These are phyloP conservation scores for Skeletonema marinoi DNA, from an alignment of 108 stramenopile genomes.

Conservation along the genomic window DNA sequence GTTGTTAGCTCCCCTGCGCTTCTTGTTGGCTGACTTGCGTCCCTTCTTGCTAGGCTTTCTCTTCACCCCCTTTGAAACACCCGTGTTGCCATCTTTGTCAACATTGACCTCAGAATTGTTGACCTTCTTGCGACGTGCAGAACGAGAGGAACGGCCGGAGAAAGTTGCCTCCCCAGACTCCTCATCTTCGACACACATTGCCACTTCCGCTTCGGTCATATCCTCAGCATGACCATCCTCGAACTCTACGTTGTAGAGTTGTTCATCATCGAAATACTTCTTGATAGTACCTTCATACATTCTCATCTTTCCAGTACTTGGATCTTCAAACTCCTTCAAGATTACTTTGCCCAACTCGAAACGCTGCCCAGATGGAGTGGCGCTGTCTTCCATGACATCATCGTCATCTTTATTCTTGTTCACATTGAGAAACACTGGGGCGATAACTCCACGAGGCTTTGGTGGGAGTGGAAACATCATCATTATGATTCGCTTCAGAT, in stretches of 20 bases:
- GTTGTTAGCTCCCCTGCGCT: not conserved
- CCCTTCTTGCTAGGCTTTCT: not conserved
- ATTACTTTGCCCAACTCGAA: not conserved
- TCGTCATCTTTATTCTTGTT: not conserved
- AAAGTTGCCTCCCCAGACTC: not conserved
- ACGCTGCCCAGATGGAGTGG: not conserved
- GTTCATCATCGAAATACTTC: not conserved
- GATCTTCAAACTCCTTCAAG: not conserved
- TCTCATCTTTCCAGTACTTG: not conserved
- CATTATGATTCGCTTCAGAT: constrained; percentile 15
- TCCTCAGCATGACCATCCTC: not conserved
- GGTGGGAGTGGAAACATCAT: constrained; percentile 16
- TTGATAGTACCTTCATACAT: not conserved
- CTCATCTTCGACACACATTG: not conserved
- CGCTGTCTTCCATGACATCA: not conserved
- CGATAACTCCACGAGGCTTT: constrained; percentile 14
- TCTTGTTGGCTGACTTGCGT: not conserved
- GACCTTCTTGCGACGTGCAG: not conserved
- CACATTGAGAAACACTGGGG: constrained; percentile 3
- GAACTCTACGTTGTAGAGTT: not conserved
- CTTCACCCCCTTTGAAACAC: not conserved
- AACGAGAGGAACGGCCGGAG: not conserved
- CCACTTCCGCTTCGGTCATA: not conserved
- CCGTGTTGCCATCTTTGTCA: not conserved
- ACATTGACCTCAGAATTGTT: not conserved